These are phyloP conservation scores for Blastobotrys raffinosifermentans DNA, from an alignment of 1,139 yeast genomes.

Conservation along the genomic window DNA sequence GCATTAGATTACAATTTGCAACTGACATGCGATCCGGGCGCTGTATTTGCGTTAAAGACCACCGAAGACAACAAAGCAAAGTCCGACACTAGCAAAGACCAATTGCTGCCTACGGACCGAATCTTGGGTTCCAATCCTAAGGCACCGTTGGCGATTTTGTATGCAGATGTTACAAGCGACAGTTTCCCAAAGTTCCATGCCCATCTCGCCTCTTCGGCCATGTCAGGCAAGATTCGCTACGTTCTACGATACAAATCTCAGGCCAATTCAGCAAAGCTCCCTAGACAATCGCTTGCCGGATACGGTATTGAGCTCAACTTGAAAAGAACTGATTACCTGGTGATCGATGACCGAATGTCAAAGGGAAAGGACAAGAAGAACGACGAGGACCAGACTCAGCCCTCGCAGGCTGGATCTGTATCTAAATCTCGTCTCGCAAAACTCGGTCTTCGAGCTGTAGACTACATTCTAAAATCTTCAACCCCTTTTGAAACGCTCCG, in stretches of 20 bases:
- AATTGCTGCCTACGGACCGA: constrained; percentile 49
- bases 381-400: constrained; percentile 9
- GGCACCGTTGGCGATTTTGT: constrained; percentile 44
- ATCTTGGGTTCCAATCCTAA: constrained; percentile 43
- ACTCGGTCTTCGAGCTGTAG: constrained; percentile 32
- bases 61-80: constrained; percentile 12
- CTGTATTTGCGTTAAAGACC: constrained; percentile 62
- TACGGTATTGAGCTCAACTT: constrained; percentile 61
- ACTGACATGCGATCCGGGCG: constrained; percentile 56
- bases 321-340: constrained; percentile 59
- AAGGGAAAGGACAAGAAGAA: constrained; percentile 13
- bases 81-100: constrained; percentile 19
- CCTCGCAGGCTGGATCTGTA: no score
- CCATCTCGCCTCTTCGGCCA: constrained; percentile 55
- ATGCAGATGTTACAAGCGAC: constrained; percentile 44
- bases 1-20: constrained; percentile 51
- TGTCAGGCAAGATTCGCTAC: constrained; percentile 60
- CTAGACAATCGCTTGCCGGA: constrained; percentile 42
- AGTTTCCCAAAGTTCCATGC: constrained; percentile 53
- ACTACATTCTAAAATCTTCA: constrained; percentile 23
- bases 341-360: constrained; percentile 51
- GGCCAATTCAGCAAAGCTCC: constrained; percentile 2
- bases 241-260: constrained; percentile 64
- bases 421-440: constrained; percentile 25
- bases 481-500: constrained; percentile 29